Base-by-base conservation (phyloP, 441 rosid genomes). In the Populus hybrid region DNA sequence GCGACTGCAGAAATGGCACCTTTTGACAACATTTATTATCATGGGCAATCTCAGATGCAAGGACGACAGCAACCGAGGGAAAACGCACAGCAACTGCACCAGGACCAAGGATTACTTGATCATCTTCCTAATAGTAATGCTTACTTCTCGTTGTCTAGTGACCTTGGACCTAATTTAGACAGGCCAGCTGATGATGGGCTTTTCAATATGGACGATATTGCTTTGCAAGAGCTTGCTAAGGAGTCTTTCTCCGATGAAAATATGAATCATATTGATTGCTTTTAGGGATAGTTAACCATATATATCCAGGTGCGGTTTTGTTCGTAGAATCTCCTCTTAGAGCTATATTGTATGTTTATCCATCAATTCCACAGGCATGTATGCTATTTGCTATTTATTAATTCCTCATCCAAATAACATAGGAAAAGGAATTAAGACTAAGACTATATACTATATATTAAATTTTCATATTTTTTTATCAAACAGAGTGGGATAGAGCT, bases 161-260 rank as follows among this genome's bases (percentile, higher is more conserved):
- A 21, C 6, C 20, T 10, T 24, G 72, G 71, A 73, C 4, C 42
- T 3, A 29, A 50, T 71, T 12, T 53, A 7, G 72, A 82, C 42
- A 76, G 71, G 7, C 69, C 76, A 9, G 80, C 69, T 26, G 69
- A 18, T 26, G 23, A 71, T 20, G 86, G 77, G 66, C 56, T 78
- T 56, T 67, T 61, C 21, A 29, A 20, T 5, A 64, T 75, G 79
- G 86, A 84, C 53, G 82, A 80, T 76, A 18, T 42, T 74, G 50
- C 74, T 38, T 56, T 73, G 35, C 71, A 80, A 20, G 81, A 80
- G 28, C 42, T 73, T 24, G 16, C 33, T 12, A 69, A 70, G 11
- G 72, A 75, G 76, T 61, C 67, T 14, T 36, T 78, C 23, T 69
- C 31, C 5, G n/a, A 14, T 69, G 74, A 40, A 35, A 35, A 50